phyloP scores from a whole-genome alignment of 768 basidiomycete genomes.

The Collybia nuda region DNA sequence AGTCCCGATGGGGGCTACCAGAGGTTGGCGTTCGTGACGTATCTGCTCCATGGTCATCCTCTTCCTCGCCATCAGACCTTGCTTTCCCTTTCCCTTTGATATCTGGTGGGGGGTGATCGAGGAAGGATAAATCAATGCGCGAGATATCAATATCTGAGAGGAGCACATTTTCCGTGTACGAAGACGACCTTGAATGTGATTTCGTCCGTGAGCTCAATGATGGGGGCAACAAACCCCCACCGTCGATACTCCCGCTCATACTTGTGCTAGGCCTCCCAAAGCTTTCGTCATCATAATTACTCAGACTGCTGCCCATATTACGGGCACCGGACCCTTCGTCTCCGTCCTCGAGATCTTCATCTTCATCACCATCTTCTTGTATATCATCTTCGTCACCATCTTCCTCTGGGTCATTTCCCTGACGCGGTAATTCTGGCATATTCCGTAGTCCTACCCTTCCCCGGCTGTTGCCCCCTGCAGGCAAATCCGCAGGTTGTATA shows the following conservation, averaged over 20 bases:
- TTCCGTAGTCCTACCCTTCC: conserved; percentile 41
- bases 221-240: background rate
- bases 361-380: conserved; percentile 17
- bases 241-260: conserved; percentile 4
- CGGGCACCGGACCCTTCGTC: conserved; percentile 3
- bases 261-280: conserved; percentile 1
- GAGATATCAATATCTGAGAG: conserved; percentile 27
- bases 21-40: conserved; percentile 21
- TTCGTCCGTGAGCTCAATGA: conserved; percentile 1
- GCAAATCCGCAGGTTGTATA: background rate
- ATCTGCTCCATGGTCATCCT: conserved; percentile 7
- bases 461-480: conserved; percentile 22
- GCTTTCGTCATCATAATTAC: background rate
- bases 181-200: conserved; percentile 20
- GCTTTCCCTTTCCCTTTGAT: conserved; percentile 23
- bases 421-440: conserved; percentile 52
- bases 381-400: conserved; percentile 30
- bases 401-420: conserved; percentile 33
- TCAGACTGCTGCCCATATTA: conserved; percentile 4
- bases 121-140: conserved; percentile 31
- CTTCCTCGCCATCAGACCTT: background rate
- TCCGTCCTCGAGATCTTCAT: conserved; percentile 9
- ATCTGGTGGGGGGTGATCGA: conserved; percentile 16
- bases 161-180: conserved; percentile 19
- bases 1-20: conserved; percentile 6